A percentile compares a stretch with the other conserved stretches of the same genome.
Evolutionary conservation across 2,329 filamentous ascomycete genomes (phyloP).

Genomic region (Aquanectria penicillioides): DNA sequence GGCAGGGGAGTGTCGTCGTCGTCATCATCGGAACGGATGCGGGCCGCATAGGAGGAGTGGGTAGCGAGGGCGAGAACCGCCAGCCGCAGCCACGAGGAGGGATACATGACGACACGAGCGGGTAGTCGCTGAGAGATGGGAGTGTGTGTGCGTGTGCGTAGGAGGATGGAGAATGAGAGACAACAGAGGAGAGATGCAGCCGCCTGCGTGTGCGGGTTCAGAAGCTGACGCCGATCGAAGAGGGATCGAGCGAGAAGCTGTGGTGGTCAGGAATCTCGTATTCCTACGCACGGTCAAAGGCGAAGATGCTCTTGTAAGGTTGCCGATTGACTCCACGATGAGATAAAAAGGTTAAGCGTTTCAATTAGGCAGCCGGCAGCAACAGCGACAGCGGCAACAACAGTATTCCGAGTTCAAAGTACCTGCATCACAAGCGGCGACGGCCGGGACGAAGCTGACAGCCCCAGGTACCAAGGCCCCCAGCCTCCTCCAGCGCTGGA

Average conservation of each 20-base stretch:
- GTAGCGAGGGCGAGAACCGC: constrained; percentile 45
- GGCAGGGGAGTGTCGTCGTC: constrained; percentile 78
- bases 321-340: too few species aligned
- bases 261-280: too few species aligned
- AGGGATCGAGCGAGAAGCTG: too few species aligned
- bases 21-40: constrained; percentile 38
- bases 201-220: too few species aligned
- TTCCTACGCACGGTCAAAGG: too few species aligned
- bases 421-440: neutral
- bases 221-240: too few species aligned
- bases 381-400: too few species aligned
- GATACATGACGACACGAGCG: constrained; percentile 25
- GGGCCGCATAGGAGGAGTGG: constrained; percentile 32
- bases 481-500: neutral
- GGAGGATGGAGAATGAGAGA: neutral
- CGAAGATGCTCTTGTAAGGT: too few species aligned
- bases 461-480: neutral
- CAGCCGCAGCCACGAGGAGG: constrained; percentile 35
- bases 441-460: constrained; percentile 2
- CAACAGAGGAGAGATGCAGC: neutral
- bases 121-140: neutral
- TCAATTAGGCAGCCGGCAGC: too few species aligned
- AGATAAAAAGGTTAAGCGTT: too few species aligned
- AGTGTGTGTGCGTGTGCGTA: neutral
- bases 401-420: neutral